Conservation (phyloP, 2,329 filamentous ascomycete genomes). For the Lithohypha guttulata region DNA sequence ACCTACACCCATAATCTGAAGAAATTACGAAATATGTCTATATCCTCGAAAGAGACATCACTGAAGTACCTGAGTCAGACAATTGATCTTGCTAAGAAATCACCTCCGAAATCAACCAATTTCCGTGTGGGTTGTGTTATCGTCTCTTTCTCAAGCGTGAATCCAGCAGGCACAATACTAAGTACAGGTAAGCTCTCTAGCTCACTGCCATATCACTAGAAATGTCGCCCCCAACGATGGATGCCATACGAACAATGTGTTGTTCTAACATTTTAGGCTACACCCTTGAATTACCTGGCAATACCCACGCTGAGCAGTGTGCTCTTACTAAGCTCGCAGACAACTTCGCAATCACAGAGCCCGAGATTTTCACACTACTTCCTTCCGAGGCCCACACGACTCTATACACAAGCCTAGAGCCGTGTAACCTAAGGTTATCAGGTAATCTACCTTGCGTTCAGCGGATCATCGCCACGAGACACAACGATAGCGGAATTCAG, state of each 20-base stretch:
- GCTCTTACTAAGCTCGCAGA: conserved; percentile 60
- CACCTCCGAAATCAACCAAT: conserved; percentile 78
- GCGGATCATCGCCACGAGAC: conserved; percentile 51
- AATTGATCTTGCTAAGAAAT: conserved; percentile 63
- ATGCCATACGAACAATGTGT: no score
- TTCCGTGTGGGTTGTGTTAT: conserved; percentile 93
- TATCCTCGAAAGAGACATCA: conserved; percentile 1
- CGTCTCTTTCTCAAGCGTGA: conserved; percentile 37
- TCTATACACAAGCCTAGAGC: conserved; percentile 83
- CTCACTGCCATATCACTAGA: no score
- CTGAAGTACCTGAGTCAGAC: conserved; percentile 56
- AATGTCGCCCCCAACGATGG: conserved; percentile 19
- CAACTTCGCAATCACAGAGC: conserved; percentile 39
- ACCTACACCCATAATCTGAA: no score
- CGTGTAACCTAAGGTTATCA: conserved; percentile 36
- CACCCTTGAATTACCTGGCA: conserved; percentile 79
- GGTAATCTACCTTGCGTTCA: conserved; percentile 54
- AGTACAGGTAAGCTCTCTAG: no score
- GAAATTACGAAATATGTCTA: no score
- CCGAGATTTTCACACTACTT: conserved; percentile 42
- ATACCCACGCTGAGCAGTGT: conserved; percentile 94
- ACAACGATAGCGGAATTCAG: conserved; percentile 46
- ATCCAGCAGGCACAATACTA: no score
- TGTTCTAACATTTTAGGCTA: no score
- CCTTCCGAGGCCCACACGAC: conserved; percentile 31